Evolutionary conservation across 2,329 filamentous ascomycete species (phyloP), one percentile per base, ranked within the genome.

Genomic region (Neonectria faginata): DNA sequence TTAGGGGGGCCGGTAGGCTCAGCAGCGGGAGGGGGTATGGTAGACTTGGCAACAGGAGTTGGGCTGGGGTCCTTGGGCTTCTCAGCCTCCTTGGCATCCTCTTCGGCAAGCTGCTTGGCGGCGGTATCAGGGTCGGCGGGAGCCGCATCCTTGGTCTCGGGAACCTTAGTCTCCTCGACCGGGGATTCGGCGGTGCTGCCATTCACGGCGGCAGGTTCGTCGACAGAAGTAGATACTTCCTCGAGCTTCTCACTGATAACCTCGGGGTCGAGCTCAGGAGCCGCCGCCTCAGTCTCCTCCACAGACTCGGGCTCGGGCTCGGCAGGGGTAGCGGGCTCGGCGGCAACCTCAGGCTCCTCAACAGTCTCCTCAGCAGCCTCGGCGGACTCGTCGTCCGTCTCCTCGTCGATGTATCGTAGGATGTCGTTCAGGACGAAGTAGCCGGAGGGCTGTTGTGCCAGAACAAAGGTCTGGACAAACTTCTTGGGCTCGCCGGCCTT

Each of bases 391-490:
- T 92, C 92, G 66, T 97, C 94, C 45, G 86, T 86, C 73, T 95
- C 92, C 67, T 96, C 93, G 69, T 91, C 89, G 70, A 99, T 90
- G 81, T 97, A 98, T 73, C 96, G 89, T 84, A 98, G 93, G 78
- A 99, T 97, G 77, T 99, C 96, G 81, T 99, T 99, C 74, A 99
- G 88, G 36, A 99, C 95, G 74, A 97, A 99, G 85, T 98, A 99
- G 69, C 96, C 96, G 62, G 95, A 97, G 54, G 93, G 93, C 83
- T 99, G 96, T 80, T 95, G 90, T 53, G 96, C 96, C 67, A 99
- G 92, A 67, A 99, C 93, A 74, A 99, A 99, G 57, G 95, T 98
- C 86, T 99, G 96, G 44, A 94, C 92, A 77, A 99, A 99, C 80
- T 97, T 97, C 85, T 92, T 94, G 75, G 95, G 93, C 64, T 96